These are phyloP conservation scores for Aspergillus latus DNA, from an alignment of 2,329 filamentous ascomycete genomes.

Conservation along the genomic window DNA sequence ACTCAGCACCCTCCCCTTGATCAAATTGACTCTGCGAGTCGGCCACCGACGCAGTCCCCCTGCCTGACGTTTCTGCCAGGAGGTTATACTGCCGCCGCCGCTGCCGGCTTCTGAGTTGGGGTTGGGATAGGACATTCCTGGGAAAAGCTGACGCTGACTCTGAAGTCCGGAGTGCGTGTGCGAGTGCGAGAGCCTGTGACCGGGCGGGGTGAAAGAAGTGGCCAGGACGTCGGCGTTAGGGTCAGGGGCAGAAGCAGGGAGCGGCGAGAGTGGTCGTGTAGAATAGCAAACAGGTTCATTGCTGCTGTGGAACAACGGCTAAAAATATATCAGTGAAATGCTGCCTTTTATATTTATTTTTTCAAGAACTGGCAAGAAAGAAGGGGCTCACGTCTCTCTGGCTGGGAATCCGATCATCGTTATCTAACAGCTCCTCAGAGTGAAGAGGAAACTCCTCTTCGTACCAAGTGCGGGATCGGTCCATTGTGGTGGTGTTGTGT, in stretches of 20 bases:
- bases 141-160: neutral
- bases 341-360: neutral
- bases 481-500: neutral
- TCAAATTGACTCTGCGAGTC: conserved; percentile 96
- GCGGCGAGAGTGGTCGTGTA: neutral
- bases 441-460: neutral
- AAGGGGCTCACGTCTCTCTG: neutral
- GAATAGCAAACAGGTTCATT: neutral
- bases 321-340: neutral
- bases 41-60: conserved; percentile 77
- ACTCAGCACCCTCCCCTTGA: conserved; percentile 95
- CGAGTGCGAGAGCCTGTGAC: neutral
- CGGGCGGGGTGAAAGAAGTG: neutral
- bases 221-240: no score
- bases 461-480: neutral
- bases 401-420: neutral
- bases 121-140: neutral
- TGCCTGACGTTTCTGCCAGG: conserved; percentile 57
- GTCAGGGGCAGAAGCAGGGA: neutral
- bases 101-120: neutral
- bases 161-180: neutral
- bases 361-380: neutral
- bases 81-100: neutral
- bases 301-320: neutral
- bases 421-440: neutral